These are phyloP conservation scores for Triangularia setosa DNA, from an alignment of 2,329 filamentous ascomycete species.

Conservation along the genomic window DNA sequence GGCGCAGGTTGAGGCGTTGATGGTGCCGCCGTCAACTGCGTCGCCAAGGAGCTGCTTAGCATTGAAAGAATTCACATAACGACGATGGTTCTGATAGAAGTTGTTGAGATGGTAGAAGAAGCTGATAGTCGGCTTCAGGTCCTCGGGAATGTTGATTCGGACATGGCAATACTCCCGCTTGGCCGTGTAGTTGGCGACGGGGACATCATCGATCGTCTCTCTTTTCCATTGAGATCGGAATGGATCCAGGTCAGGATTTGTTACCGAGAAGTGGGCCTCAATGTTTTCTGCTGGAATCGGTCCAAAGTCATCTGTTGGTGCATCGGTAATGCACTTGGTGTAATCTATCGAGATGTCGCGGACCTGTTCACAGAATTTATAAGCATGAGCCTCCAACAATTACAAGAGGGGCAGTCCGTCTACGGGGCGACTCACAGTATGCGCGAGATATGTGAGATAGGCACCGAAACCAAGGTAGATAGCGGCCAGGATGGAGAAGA, in stretches of 20 bases:
- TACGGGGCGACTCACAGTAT: slow-evolving; percentile 21
- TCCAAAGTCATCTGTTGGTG: slow-evolving; percentile 33
- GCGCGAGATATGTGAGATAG: slow-evolving; percentile 24
- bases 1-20: slow-evolving; percentile 68
- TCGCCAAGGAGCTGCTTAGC: slow-evolving; percentile 74
- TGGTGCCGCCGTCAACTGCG: slow-evolving; percentile 54
- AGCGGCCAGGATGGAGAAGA: slow-evolving; percentile 28
- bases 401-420: slow-evolving; percentile 5
- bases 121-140: slow-evolving; percentile 75
- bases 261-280: slow-evolving; percentile 66
- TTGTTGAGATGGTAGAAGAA: slow-evolving; percentile 96
- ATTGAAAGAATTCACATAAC: slow-evolving; percentile 89
- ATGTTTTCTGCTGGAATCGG: slow-evolving; percentile 57
- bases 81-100: slow-evolving; percentile 98
- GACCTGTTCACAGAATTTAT: slow-evolving; percentile 51
- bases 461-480: slow-evolving; percentile 29
- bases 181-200: slow-evolving; percentile 39
- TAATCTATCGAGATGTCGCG: slow-evolving; percentile 92
- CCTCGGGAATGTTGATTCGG: slow-evolving; percentile 73
- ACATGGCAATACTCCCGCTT: slow-evolving; percentile 59
- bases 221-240: slow-evolving; percentile 38
- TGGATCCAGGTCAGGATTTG: slow-evolving; percentile 29
- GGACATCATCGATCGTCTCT: slow-evolving; percentile 37
- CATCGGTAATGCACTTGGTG: slow-evolving; percentile 68
- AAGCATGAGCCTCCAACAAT: not conserved